A percentile compares a stretch with the other conserved stretches of the same genome.
phyloP scores from a whole-genome alignment of 2,329 filamentous ascomycete genomes.

The Neofusicoccum sp. region DNA sequence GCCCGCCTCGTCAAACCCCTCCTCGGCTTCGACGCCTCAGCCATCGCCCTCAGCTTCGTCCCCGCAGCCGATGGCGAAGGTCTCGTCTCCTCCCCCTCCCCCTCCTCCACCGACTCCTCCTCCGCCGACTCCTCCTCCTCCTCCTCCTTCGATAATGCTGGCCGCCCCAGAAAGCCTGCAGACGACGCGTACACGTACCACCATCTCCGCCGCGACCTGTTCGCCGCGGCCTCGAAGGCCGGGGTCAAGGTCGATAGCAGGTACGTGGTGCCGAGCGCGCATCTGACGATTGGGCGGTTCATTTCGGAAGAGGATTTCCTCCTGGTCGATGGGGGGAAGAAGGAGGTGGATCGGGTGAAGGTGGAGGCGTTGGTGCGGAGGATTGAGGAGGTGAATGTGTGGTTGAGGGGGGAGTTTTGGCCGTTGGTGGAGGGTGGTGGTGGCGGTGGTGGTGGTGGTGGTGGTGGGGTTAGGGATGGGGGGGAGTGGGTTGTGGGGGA shows the following conservation, averaged over 20 bases:
- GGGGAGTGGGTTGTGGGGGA: slow-evolving; percentile 88
- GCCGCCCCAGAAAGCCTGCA: slow-evolving; percentile 31
- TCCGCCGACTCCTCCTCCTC: background rate
- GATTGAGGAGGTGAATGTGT: slow-evolving; percentile 75
- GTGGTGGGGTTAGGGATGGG: slow-evolving; percentile 40
- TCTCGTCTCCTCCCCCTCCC: background rate
- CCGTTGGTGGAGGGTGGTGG: slow-evolving; percentile 42
- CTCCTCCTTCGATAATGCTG: background rate
- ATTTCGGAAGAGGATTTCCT: slow-evolving; percentile 61
- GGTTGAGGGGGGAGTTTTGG: slow-evolving; percentile 72
- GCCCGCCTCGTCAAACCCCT: slow-evolving; percentile 77
- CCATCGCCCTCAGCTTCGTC: slow-evolving; percentile 82
- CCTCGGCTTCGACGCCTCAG: slow-evolving; percentile 80
- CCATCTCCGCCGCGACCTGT: slow-evolving; percentile 80
- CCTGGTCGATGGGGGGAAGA: slow-evolving; percentile 21
- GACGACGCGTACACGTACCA: slow-evolving; percentile 81
- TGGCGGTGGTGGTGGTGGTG: slow-evolving; percentile 24
- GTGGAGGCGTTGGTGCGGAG: slow-evolving; percentile 64
- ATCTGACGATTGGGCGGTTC: slow-evolving; percentile 84
- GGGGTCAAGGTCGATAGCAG: slow-evolving; percentile 72
- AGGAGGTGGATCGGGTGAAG: slow-evolving; percentile 47
- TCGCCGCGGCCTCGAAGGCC: slow-evolving; percentile 45
- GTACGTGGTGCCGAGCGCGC: slow-evolving; percentile 85
- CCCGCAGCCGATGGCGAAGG: slow-evolving; percentile 61
- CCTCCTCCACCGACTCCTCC: background rate